Evolutionary conservation across 2,329 filamentous ascomycete genomes (phyloP).

Genomic region (Penicillium sp.): DNA sequence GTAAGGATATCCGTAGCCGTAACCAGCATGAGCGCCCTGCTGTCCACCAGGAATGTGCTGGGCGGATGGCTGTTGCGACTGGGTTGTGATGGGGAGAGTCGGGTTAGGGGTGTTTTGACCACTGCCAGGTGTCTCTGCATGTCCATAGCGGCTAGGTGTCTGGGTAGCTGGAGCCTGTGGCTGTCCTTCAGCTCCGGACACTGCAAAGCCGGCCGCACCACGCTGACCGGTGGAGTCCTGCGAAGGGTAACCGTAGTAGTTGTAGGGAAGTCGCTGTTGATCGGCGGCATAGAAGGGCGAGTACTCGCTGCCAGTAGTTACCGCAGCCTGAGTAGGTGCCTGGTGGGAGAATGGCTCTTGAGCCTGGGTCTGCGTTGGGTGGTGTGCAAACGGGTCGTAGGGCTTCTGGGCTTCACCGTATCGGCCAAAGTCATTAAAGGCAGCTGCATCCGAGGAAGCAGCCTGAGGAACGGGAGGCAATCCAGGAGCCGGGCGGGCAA

Average conservation of each 20-base stretch:
- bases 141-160: conserved; percentile 67
- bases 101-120: conserved; percentile 90
- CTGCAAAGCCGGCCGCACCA: conserved; percentile 69
- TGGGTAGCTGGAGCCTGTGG: conserved; percentile 62
- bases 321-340: conserved; percentile 56
- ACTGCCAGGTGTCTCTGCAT: conserved; percentile 73
- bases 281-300: conserved; percentile 80
- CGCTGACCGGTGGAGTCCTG: conserved; percentile 74
- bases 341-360: conserved; percentile 55
- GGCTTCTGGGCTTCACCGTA: conserved; percentile 66
- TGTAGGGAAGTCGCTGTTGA: conserved; percentile 70
- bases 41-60: conserved; percentile 52
- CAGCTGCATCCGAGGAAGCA: conserved; percentile 44
- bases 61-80: conserved; percentile 48
- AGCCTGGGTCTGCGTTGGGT: conserved; percentile 59
- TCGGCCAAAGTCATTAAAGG: conserved; percentile 51
- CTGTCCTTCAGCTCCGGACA: conserved; percentile 57
- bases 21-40: conserved; percentile 52
- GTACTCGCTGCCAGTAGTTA: conserved; percentile 66
- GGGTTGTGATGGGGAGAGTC: conserved; percentile 55
- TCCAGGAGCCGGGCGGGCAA: conserved; percentile 59
- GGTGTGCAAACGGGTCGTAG: conserved; percentile 82
- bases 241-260: conserved; percentile 67
- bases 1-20: conserved; percentile 59
- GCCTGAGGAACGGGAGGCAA: conserved; percentile 58